Percentiles rank a stretch among this genome's conserved stretches.
Conservation (phyloP, 306 rosid genomes). For the Glycine latifolia region DNA sequence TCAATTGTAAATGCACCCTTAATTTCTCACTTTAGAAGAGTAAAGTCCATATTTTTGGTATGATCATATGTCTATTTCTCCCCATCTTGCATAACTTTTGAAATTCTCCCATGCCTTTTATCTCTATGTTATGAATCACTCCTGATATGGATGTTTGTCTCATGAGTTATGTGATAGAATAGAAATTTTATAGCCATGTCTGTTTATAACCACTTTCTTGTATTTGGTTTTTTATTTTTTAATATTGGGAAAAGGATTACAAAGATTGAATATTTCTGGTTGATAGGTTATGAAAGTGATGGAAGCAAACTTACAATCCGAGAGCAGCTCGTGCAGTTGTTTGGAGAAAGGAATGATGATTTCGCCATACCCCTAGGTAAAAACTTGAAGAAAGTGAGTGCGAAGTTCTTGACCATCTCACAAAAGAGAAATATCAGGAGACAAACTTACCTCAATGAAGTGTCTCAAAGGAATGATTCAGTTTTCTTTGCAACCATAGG, state of each 20-base stretch:
- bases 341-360: slow-evolving; percentile 78
- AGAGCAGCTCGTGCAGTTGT: slow-evolving; percentile 74
- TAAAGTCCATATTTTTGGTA: background rate
- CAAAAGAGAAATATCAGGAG: slow-evolving; percentile 93
- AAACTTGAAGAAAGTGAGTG: slow-evolving; percentile 78
- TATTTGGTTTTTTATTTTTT: background rate
- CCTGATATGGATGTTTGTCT: slow-evolving; percentile 15
- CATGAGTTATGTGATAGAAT: background rate
- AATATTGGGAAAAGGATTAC: slow-evolving; percentile 28
- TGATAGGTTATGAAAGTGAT: slow-evolving; percentile 78
- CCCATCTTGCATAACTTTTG: slow-evolving; percentile 1
- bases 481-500: slow-evolving; percentile 91
- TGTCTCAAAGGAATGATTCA: slow-evolving; percentile 89
- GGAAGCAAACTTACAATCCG: slow-evolving; percentile 67
- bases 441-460: slow-evolving; percentile 81
- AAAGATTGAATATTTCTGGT: slow-evolving; percentile 29
- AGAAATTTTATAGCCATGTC: slow-evolving; percentile 1
- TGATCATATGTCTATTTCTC: background rate
- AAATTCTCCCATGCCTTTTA: slow-evolving; percentile 1
- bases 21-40: background rate
- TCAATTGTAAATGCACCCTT: background rate
- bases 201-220: background rate
- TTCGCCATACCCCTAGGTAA: slow-evolving; percentile 83
- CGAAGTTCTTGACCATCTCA: slow-evolving; percentile 78
- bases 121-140: slow-evolving; percentile 13